Evolutionary conservation across 2,329 filamentous ascomycete species (phyloP), one percentile per base, ranked within the genome.

Genomic region (Xylariaceae sp.): DNA sequence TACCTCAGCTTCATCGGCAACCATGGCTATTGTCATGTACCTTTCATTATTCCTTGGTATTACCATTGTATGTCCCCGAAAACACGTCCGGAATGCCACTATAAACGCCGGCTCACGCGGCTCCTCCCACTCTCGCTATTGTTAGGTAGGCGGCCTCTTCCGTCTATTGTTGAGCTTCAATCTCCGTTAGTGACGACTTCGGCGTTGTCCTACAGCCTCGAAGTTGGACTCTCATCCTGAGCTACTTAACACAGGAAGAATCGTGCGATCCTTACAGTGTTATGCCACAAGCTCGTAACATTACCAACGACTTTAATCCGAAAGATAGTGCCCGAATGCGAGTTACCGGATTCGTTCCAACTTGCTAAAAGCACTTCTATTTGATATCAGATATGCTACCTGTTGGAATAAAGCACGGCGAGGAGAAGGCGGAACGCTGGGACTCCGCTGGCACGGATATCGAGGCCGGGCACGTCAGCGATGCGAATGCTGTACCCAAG

Each of bases 391-490:
- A 60, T 14, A 68, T 66, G 67, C 23, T 56, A 34, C 19, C 49
- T 24, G 41, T 56, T 9, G 55, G 44, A n/a, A 45, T 21, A 12
- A 58, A 58, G 34, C 45, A 57, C 43, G 57, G 56, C 16, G 34
- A 50, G 14, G 65, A 66, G 7, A 59, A 44, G 34, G 52, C 52
- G 31, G 54, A 48, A 17, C 57, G 53, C 19, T 63, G 61, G 46
- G 60, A 62, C 16, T 46, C 45, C 16, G 24, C 52, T 12, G 59
- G 43, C n/a, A 54, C 56, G 2, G 61, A 64, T 46, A 54, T 63
- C 16, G 69, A 69, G 29, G 39, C 54, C 17, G 65, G 65, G 11
- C 61, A 65, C 24, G 44, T 64, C 7, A 59, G 41, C 48, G 58
- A 66, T 33, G 37, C 56, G 19, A 63, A 68, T 48, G 58, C 45